A percentile compares a stretch with the other conserved stretches of the same genome.
Evolutionary conservation across 2,329 filamentous ascomycete species (phyloP).

Genomic region (Sarocladium kiliense): DNA sequence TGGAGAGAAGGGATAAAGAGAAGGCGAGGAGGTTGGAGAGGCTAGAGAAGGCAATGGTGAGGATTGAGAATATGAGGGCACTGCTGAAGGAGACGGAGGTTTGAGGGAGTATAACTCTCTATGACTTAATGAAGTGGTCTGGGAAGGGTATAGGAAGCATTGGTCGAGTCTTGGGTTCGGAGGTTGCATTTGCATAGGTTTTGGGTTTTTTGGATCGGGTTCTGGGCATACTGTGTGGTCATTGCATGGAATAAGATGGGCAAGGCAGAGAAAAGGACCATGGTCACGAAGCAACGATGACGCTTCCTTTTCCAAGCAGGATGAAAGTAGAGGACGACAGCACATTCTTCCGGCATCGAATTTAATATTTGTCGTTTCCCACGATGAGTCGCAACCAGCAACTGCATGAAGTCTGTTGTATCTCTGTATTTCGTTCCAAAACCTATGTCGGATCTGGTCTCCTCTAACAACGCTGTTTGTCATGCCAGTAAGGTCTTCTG

Average conservation of each 20-base stretch:
- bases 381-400: too few species aligned
- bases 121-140: not conserved
- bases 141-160: not conserved
- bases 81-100: conserved; percentile 41
- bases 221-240: not conserved
- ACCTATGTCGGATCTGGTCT: not conserved
- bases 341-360: too few species aligned
- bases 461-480: not conserved
- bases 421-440: not conserved
- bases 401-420: too few species aligned
- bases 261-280: too few species aligned
- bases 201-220: not conserved
- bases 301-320: too few species aligned
- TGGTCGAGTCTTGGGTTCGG: not conserved
- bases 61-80: conserved; percentile 65
- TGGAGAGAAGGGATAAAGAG: conserved; percentile 66
- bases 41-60: conserved; percentile 63
- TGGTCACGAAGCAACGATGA: too few species aligned
- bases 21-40: conserved; percentile 64
- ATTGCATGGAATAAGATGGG: too few species aligned
- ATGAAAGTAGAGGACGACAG: too few species aligned
- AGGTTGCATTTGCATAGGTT: not conserved
- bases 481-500: not conserved
- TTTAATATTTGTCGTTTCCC: too few species aligned
- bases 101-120: not conserved